Evolutionary conservation across 1,139 yeast species (phyloP), one percentile per base, ranked within the genome.

Genomic region (Wickerhamomyces sp.): DNA sequence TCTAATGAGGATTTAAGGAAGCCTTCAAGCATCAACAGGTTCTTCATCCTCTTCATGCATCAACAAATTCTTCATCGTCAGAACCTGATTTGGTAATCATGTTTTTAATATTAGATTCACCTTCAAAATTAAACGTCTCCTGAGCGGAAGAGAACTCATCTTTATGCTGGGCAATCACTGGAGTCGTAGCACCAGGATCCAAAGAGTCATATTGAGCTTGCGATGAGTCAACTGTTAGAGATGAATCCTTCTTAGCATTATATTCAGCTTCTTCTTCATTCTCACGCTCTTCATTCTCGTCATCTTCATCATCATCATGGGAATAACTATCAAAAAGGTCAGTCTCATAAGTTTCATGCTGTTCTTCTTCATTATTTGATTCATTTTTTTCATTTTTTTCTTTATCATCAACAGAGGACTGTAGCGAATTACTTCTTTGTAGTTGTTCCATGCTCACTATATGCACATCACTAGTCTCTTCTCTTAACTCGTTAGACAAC

Each of bases 141-240:
- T 28, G 7, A n/a, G n/a, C n/a, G n/a, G n/a, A n/a, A n/a, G n/a
- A n/a, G n/a, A n/a, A n/a, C n/a, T n/a, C n/a, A n/a, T n/a, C n/a
- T 10, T 28, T 28, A 7, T 17, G 33, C 25, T 31, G 39, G n/a
- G 12, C 8, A 6, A 25, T 17, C 4, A 18, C 18, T 5, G 36
- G 36, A 2, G 36, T 26, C n/a, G 18, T 27, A n/a, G 12, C 25
- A 5, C 14, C 36, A 19, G 29, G 24, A 18, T 33, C 36, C 10
- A 67, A 67, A 38, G 62, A 70, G 0, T 59, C 64, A 13, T 58
- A 65, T 14, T 51, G 67, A 41, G 62, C 62, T 42, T 63, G 67
- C 43, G 74, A 70, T 44, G 74, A 64, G 3, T 52, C 58, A 25
- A 8, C 27, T n/a, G 27, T 21, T 5, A 13, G 27, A n/a, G n/a